Base-by-base conservation (phyloP, 2,329 filamentous ascomycete species). In the Penicillium brevicompactum region DNA sequence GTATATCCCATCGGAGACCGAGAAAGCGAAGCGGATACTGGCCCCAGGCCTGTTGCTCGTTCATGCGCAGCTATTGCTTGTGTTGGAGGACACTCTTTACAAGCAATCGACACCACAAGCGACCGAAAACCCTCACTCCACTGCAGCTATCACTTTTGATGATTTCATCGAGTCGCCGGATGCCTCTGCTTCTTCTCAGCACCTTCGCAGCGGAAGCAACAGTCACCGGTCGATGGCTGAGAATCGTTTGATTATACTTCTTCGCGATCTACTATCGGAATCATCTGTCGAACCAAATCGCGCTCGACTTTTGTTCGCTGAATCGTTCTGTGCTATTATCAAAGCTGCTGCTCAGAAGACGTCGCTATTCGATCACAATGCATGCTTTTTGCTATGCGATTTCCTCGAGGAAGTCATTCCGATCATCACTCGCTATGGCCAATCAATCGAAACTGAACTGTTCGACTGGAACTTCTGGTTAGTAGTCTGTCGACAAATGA, bases 301-400 rank as follows among this genome's bases (percentile, higher is more conserved):
- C 22, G 82, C 85, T 43, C 84, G 87, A 50, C 82, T 88, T 51
- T 83, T 91, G 0, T 95, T 94, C 72, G 89, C 89, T 3, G 84
- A 89, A 61, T 83, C 88, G 0, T 93, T 95, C 72, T 86, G 87
- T 66, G 78, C 80, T 24, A 77, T 95, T 27, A 80, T 94, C 68
- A 91, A 89, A 69, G 86, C 88, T 1, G 85, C 88, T 2, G 87
- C 91, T 1, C 85, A 87, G 61, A 86, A 84, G 61, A 92, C 89
- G 0, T 92, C 91, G 0, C 80, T 90, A 51, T 96, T 88, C 69
- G 88, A 95, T 70, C 90, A 91, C 68, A 86, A 86, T 59, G 89
- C 91, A 16, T 95, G 91, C 71, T 94, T 94, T 69, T 89, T 91
- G 9, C 80, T 96, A n/a, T 93, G 92, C 69, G 92, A 97, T 71